Evolutionary conservation across 2,329 filamentous ascomycete species (phyloP).

Genomic region (Arthroderma sp.): DNA sequence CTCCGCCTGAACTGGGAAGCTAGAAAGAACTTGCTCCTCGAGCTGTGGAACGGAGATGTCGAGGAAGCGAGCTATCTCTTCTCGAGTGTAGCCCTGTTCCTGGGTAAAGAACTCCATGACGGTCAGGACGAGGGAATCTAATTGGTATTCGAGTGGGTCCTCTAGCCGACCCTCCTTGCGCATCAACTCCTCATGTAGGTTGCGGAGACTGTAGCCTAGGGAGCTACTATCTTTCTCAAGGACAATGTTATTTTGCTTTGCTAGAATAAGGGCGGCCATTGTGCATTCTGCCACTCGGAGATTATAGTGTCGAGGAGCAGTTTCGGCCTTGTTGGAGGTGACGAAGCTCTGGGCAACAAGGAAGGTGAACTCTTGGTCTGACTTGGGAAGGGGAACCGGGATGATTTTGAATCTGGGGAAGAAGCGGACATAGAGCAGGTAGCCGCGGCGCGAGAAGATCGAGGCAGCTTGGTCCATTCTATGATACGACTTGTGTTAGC

Average conservation of each 20-base stretch:
- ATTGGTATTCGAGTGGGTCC: conserved; percentile 49
- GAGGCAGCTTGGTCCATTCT: conserved; percentile 97
- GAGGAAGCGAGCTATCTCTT: conserved; percentile 65
- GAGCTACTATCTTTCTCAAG: conserved; percentile 70
- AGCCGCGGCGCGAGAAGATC: conserved; percentile 76
- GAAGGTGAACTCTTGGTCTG: conserved; percentile 73
- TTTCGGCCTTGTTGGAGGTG: conserved; percentile 85
- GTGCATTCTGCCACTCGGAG: conserved; percentile 91
- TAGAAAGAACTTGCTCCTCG: conserved; percentile 65
- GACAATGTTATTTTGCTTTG: conserved; percentile 46
- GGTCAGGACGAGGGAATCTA: conserved; percentile 58
- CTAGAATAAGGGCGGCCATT: conserved; percentile 59
- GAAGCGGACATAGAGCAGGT: conserved; percentile 83
- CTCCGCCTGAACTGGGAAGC: conserved; percentile 79
- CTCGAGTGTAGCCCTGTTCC: conserved; percentile 74
- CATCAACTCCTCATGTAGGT: conserved; percentile 78
- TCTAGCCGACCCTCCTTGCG: conserved; percentile 34
- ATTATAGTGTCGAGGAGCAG: conserved; percentile 90
- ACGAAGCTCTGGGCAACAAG: conserved; percentile 92
- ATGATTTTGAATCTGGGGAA: conserved; percentile 61
- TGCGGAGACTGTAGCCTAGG: conserved; percentile 67
- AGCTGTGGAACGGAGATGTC: conserved; percentile 57
- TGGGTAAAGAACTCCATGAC: conserved; percentile 58
- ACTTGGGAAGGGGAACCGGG: conserved; percentile 69
- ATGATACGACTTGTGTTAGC: neutral